Percentiles rank a stretch among this genome's conserved stretches.
Conservation (phyloP, 441 rosid species). For the Populus tomentosa region DNA sequence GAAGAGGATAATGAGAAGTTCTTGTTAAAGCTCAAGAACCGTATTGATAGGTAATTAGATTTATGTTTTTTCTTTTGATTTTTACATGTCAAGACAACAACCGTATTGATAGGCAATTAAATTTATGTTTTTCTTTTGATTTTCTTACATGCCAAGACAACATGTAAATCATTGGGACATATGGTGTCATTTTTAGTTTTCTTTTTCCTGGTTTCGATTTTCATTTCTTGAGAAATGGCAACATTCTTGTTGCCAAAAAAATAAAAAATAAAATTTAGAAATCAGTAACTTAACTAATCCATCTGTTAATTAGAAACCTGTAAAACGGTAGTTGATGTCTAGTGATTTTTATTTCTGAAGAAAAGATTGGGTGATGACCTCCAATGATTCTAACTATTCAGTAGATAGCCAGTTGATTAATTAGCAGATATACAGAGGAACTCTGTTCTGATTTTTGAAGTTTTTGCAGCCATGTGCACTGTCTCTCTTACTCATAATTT, state of each 20-base stretch:
- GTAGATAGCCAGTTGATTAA: too few relatives aligned
- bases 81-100: slow-evolving; percentile 19
- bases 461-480: not conserved
- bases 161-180: not conserved
- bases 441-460: not conserved
- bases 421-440: not conserved
- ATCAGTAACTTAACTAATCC: not conserved
- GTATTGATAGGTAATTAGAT: slow-evolving; percentile 49
- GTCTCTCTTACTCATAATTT: not conserved
- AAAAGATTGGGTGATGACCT: too few relatives aligned
- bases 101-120: slow-evolving; percentile 49
- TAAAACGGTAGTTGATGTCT: not conserved
- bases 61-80: not conserved
- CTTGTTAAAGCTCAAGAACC: slow-evolving; percentile 55
- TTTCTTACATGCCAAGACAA: not conserved
- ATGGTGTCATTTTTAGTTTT: too few relatives aligned
- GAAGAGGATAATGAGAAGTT: slow-evolving; percentile 64
- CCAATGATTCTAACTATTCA: not conserved
- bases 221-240: too few relatives aligned
- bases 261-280: not conserved
- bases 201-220: too few relatives aligned
- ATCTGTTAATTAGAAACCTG: not conserved
- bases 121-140: not conserved
- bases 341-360: not conserved
- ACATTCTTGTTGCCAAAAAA: not conserved